These are phyloP conservation scores for Pistacia atlantica DNA, from an alignment of 345 rosid genomes.

Conservation along the genomic window DNA sequence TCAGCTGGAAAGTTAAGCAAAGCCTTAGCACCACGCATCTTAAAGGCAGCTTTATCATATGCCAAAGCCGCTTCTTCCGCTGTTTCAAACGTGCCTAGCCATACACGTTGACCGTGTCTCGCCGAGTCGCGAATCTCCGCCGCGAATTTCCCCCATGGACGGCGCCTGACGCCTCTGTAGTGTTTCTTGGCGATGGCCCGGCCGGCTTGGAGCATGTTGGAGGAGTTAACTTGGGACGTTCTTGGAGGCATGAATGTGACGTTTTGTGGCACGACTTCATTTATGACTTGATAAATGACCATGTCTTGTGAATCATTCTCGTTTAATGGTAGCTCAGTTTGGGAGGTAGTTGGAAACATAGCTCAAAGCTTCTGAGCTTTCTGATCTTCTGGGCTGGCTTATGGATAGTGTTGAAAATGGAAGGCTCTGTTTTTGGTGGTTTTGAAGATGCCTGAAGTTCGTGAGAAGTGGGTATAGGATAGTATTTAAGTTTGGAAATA, in stretches of 20 bases:
- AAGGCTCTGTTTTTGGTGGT: neutral
- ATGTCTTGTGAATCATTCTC: slow-evolving; percentile 75
- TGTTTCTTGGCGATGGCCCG: slow-evolving; percentile 46
- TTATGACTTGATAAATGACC: slow-evolving; percentile 62
- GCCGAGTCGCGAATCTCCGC: slow-evolving; percentile 66
- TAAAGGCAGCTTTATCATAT: slow-evolving; percentile 60
- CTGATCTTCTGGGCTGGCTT: neutral
- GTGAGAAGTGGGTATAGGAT: neutral
- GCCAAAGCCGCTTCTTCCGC: slow-evolving; percentile 73
- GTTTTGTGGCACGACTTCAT: slow-evolving; percentile 25
- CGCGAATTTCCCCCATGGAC: slow-evolving; percentile 75
- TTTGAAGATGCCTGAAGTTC: slow-evolving; percentile 1
- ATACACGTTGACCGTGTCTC: slow-evolving; percentile 47
- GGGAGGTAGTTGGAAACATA: slow-evolving; percentile 36
- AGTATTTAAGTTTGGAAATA: slow-evolving; percentile 3
- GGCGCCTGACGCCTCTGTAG: slow-evolving; percentile 63
- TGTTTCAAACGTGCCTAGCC: slow-evolving; percentile 66
- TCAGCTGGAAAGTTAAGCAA: slow-evolving; percentile 60
- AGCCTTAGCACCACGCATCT: slow-evolving; percentile 72
- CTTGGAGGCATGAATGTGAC: slow-evolving; percentile 3
- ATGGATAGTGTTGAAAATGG: neutral
- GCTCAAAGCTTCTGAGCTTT: neutral
- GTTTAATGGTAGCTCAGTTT: slow-evolving; percentile 53
- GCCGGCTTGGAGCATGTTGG: slow-evolving; percentile 31
- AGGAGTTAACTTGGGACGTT: slow-evolving; percentile 3